These are phyloP conservation scores for Xylaria bambusicola DNA, from an alignment of 495 filamentous ascomycete species.

Conservation along the genomic window DNA sequence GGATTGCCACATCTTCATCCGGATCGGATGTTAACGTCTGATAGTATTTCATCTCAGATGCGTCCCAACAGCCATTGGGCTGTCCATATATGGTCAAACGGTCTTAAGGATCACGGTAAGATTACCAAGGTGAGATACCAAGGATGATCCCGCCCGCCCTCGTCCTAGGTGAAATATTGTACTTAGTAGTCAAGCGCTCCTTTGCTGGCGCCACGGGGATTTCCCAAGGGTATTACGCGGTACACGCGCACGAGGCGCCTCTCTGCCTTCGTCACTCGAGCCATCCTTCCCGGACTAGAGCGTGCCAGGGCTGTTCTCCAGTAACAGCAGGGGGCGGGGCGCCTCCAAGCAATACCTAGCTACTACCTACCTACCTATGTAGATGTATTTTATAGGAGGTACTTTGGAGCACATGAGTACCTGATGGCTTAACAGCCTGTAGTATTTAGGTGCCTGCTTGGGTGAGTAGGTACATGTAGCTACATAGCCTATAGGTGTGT, in stretches of 20 bases:
- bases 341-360: background rate
- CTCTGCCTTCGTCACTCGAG: background rate
- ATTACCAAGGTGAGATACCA: constrained; percentile 13
- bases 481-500: too few relatives aligned
- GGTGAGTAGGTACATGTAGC: background rate
- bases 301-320: background rate
- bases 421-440: too few relatives aligned
- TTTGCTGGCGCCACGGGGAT: constrained; percentile 19
- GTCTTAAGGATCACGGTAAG: too few relatives aligned
- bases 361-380: background rate
- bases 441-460: too few relatives aligned
- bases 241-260: background rate
- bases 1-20: too few relatives aligned
- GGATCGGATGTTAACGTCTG: too few relatives aligned
- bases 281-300: constrained; percentile 1
- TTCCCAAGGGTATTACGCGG: too few relatives aligned
- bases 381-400: too few relatives aligned
- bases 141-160: constrained; percentile 35
- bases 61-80: too few relatives aligned
- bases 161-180: constrained; percentile 33
- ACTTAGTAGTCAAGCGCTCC: constrained; percentile 15
- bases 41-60: too few relatives aligned
- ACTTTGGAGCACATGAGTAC: too few relatives aligned
- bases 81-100: too few relatives aligned
- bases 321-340: constrained; percentile 2